These are phyloP conservation scores for Sporothrix sp. DNA, from an alignment of 2,329 filamentous ascomycete genomes.

Conservation along the genomic window DNA sequence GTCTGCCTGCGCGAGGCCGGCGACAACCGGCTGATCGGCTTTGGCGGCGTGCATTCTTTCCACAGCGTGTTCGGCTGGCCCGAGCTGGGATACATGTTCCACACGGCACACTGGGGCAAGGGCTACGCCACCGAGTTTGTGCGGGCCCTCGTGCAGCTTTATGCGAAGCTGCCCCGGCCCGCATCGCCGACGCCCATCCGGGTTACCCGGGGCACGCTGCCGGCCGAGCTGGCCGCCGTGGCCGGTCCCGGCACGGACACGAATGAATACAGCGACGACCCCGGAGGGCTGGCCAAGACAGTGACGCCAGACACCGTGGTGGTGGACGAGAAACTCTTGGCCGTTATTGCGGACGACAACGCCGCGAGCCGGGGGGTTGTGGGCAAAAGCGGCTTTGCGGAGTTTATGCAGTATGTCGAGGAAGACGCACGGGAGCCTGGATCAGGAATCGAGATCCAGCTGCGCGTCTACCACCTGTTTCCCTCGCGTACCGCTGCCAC, in stretches of 20 bases:
- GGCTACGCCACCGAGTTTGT: constrained; percentile 51
- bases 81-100: constrained; percentile 49
- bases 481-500: constrained; percentile 6
- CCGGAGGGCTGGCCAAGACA: background rate
- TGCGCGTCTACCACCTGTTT: constrained; percentile 21
- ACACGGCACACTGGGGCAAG: constrained; percentile 42
- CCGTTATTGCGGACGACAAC: constrained; percentile 41
- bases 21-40: constrained; percentile 33
- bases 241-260: constrained; percentile 5
- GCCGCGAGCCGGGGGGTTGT: constrained; percentile 46
- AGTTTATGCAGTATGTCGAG: constrained; percentile 33
- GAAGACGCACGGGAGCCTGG: constrained; percentile 15
- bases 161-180: constrained; percentile 40
- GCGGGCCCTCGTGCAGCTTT: constrained; percentile 34
- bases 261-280: constrained; percentile 15
- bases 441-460: constrained; percentile 3
- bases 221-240: constrained; percentile 7
- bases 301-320: constrained; percentile 10
- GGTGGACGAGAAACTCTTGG: constrained; percentile 34
- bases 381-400: constrained; percentile 44
- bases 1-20: constrained; percentile 38
- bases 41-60: constrained; percentile 34
- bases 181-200: constrained; percentile 27
- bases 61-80: constrained; percentile 41
- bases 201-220: constrained; percentile 32